phyloP scores from a whole-genome alignment of 352 stramenopile genomes.

The Globisporangium sylvaticum region DNA sequence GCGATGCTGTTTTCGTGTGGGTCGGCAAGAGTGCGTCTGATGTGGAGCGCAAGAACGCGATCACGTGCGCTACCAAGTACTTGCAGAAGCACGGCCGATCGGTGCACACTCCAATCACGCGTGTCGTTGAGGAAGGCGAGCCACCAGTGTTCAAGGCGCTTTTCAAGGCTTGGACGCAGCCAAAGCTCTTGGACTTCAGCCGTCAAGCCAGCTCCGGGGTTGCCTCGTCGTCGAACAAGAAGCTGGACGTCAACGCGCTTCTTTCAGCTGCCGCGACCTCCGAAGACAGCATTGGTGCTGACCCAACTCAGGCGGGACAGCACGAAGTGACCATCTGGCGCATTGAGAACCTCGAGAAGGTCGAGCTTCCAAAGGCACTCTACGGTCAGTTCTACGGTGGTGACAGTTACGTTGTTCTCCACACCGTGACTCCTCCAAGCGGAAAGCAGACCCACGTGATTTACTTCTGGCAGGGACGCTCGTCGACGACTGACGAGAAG shows the following conservation, averaged over 20 bases:
- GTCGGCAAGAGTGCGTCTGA: slow-evolving; percentile 83
- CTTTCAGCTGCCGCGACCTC: slow-evolving; percentile 32
- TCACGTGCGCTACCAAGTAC: slow-evolving; percentile 85
- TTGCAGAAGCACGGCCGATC: slow-evolving; percentile 54
- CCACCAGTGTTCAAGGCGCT: slow-evolving; percentile 82
- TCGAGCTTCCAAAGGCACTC: slow-evolving; percentile 59
- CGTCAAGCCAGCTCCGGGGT: slow-evolving; percentile 43
- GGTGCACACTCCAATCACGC: slow-evolving; percentile 70
- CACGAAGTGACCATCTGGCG: slow-evolving; percentile 87
- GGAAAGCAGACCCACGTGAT: slow-evolving; percentile 82
- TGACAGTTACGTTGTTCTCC: slow-evolving; percentile 95
- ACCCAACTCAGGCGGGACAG: slow-evolving; percentile 60
- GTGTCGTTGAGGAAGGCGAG: slow-evolving; percentile 83
- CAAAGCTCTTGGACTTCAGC: slow-evolving; percentile 65
- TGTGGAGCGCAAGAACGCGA: slow-evolving; percentile 84
- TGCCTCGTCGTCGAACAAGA: slow-evolving; percentile 41
- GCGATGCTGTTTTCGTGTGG: slow-evolving; percentile 90
- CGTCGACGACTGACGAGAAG: slow-evolving; percentile 87
- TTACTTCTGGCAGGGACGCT: slow-evolving; percentile 91
- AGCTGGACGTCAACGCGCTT: slow-evolving; percentile 58
- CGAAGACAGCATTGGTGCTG: slow-evolving; percentile 74
- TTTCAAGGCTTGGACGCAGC: slow-evolving; percentile 76
- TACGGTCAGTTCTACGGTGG: slow-evolving; percentile 93
- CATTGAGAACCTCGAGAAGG: slow-evolving; percentile 90
- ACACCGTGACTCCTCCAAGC: slow-evolving; percentile 61